Evolutionary conservation across 1,139 yeast species (phyloP), one percentile per base, ranked within the genome.

Genomic region (Saccharomyces pastorianus): DNA sequence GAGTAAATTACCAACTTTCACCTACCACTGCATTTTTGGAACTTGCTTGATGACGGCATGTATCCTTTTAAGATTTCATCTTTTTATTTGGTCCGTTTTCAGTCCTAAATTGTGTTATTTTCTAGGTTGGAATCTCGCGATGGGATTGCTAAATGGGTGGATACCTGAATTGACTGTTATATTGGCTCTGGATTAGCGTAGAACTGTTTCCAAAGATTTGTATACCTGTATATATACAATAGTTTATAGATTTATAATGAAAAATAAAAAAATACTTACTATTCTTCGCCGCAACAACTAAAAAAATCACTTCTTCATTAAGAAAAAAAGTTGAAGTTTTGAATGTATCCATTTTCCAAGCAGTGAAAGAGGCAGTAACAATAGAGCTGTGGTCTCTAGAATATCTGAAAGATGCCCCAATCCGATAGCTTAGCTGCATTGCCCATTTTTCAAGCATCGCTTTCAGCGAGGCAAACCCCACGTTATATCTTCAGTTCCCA

Each of bases 61-160:
- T 66, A 78, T 79, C 53, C 76, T 81, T 28, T 76, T 91, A 59
- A 77, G 96, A 61, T 88, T 84, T 65, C 99, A 93, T 67, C 75
- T 93, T 55, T 93, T 93, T 67, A 86, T 95, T 14, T 95, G 99
- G 98, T 89, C 98, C 1, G 99, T 95, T 4, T 93, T 93, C 72
- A 88, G 96, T 51, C 99, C 99, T 0, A 93, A 90, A 64, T 71
- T 93, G 17, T 77, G 95, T 38, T 93, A 85, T 67, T 85, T 85
- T 59, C 81, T 83, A 0, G 84, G 84, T 2, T 95, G 99, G 99
- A 73, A 79, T 41, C 56, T 81, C 0, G 72, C 82, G 54, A 73
- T 83, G 65, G 80, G 79, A 57, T 60, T 56, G 2, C 48, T 65
- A 38, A 41, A 60, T 34, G 58, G 68, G 31, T 55, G 69, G 68